Conservation (phyloP, 2,329 filamentous ascomycete species). For the Fusarium siculi region DNA sequence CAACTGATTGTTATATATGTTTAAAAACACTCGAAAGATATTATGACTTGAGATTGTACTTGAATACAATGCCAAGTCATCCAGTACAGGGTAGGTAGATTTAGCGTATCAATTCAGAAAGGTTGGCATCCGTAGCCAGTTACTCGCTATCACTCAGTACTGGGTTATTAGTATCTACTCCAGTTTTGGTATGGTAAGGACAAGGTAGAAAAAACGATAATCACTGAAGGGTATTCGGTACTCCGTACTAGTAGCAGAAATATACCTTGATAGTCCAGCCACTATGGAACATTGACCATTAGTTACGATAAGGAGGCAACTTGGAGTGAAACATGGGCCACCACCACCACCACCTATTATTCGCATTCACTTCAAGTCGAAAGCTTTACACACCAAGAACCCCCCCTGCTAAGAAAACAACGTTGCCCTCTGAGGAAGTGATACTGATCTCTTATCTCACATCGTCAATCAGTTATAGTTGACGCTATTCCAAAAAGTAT, state of each 20-base stretch:
- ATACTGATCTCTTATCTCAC: background rate
- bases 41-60: background rate
- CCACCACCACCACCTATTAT: background rate
- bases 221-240: background rate
- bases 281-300: background rate
- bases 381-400: background rate
- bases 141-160: background rate
- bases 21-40: background rate
- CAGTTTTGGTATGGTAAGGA: background rate
- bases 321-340: background rate
- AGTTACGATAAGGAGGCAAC: background rate
- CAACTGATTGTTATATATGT: background rate
- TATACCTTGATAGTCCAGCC: conserved; percentile 1
- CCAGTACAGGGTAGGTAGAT: background rate
- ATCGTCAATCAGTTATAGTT: background rate
- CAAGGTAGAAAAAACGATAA: background rate
- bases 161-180: background rate
- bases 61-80: background rate
- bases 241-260: background rate
- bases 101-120: background rate
- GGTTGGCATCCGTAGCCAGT: background rate
- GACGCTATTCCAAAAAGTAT: background rate
- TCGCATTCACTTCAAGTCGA: background rate
- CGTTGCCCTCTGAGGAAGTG: background rate
- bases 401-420: background rate